Percentiles rank a stretch among this genome's conserved stretches.
These are phyloP conservation scores for Zea luxurians DNA, from an alignment of 176 grass and related monocot species.

Conservation along the genomic window DNA sequence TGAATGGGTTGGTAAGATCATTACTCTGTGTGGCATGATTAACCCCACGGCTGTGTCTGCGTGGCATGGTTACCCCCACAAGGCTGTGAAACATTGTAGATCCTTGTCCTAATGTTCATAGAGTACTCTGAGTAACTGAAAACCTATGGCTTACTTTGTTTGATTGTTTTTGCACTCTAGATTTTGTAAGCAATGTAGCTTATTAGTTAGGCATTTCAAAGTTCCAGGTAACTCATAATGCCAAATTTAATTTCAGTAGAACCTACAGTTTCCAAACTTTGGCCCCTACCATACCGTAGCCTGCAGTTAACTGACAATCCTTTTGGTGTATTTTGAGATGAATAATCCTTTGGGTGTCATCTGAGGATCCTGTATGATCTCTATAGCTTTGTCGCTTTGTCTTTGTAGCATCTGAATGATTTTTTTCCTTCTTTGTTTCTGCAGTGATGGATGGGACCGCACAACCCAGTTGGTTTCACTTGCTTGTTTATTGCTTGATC, in stretches of 20 bases:
- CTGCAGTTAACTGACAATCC: background rate
- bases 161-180: background rate
- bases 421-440: conserved; percentile 26
- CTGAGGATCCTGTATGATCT: conserved; percentile 14
- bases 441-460: conserved; percentile 97
- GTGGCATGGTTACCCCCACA: background rate
- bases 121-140: conserved; percentile 13
- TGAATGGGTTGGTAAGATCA: conserved; percentile 8
- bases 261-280: background rate
- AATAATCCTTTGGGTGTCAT: conserved; percentile 22
- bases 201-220: background rate
- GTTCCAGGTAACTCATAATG: background rate
- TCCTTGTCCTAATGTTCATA: conserved; percentile 10
- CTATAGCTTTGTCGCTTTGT: conserved; percentile 33
- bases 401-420: conserved; percentile 16
- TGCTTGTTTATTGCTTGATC: conserved; percentile 86
- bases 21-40: background rate
- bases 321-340: background rate
- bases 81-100: conserved; percentile 16
- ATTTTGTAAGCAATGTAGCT: conserved; percentile 19
- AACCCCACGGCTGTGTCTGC: background rate
- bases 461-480: conserved; percentile 94
- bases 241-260: background rate
- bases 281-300: background rate
- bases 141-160: background rate